These are phyloP conservation scores for Caryopteris hybrid DNA, from an alignment of 305 asterid genomes.

Conservation along the genomic window DNA sequence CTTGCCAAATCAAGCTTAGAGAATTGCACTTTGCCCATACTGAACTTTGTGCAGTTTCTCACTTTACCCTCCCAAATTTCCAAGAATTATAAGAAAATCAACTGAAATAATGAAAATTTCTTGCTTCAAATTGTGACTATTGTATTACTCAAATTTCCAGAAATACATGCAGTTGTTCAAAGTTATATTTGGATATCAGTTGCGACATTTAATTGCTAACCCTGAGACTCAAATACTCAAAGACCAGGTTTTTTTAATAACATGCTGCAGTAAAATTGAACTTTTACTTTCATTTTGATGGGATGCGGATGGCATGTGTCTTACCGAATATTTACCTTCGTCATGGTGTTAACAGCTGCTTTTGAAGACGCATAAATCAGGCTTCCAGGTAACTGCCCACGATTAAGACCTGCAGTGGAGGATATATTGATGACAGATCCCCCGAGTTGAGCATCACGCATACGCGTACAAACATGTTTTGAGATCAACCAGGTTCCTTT, in stretches of 20 bases:
- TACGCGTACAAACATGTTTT: slow-evolving; percentile 31
- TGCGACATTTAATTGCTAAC: neutral
- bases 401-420: slow-evolving; percentile 43
- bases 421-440: slow-evolving; percentile 60
- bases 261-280: neutral
- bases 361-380: slow-evolving; percentile 43
- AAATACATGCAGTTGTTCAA: neutral
- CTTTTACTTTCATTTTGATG: neutral
- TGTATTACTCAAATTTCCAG: neutral
- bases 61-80: neutral
- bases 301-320: neutral
- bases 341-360: slow-evolving; percentile 40
- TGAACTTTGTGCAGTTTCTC: neutral
- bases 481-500: slow-evolving; percentile 61
- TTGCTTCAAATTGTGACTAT: neutral
- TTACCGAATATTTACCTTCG: slow-evolving; percentile 32
- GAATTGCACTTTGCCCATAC: neutral
- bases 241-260: neutral
- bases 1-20: neutral
- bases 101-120: neutral
- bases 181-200: neutral
- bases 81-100: neutral
- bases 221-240: neutral
- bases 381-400: slow-evolving; percentile 35
- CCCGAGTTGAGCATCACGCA: slow-evolving; percentile 39